These are phyloP conservation scores for Morella rubra DNA, from an alignment of 306 rosid species.

Conservation along the genomic window DNA sequence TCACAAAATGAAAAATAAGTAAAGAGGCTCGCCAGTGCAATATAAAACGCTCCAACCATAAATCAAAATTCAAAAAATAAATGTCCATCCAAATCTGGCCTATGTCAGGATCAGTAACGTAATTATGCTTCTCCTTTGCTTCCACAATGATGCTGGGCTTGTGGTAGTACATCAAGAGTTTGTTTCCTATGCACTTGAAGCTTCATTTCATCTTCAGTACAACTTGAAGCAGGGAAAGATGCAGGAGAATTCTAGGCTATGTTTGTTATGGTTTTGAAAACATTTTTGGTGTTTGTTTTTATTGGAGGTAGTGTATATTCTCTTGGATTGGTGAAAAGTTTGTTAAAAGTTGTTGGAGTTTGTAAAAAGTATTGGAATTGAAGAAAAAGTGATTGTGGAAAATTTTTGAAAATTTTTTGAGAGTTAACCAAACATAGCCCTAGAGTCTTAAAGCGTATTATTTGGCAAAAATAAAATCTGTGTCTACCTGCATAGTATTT, in stretches of 20 bases:
- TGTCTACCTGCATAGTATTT: no score
- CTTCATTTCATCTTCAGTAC: background rate
- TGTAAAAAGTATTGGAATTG: no score
- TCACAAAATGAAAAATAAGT: background rate
- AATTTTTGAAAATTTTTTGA: no score
- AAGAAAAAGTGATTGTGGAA: no score
- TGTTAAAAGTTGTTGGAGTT: no score
- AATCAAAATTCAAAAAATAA: background rate
- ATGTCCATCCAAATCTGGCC: background rate
- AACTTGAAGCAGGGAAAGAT: conserved; percentile 13
- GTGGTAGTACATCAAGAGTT: background rate
- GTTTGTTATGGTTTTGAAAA: no score
- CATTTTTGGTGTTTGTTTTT: no score
- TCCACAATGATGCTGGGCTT: conserved; percentile 9
- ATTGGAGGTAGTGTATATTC: no score
- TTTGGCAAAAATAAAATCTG: background rate
- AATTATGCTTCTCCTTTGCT: conserved; percentile 4
- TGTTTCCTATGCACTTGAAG: background rate
- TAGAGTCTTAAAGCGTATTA: background rate
- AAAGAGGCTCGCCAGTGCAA: background rate
- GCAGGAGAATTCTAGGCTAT: background rate
- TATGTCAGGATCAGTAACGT: background rate
- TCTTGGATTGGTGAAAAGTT: no score
- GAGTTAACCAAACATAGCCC: no score
- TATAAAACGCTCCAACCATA: conserved; percentile 1